phyloP scores from a whole-genome alignment of 257 asterid genomes.

The Solanum bulbocastanum region DNA sequence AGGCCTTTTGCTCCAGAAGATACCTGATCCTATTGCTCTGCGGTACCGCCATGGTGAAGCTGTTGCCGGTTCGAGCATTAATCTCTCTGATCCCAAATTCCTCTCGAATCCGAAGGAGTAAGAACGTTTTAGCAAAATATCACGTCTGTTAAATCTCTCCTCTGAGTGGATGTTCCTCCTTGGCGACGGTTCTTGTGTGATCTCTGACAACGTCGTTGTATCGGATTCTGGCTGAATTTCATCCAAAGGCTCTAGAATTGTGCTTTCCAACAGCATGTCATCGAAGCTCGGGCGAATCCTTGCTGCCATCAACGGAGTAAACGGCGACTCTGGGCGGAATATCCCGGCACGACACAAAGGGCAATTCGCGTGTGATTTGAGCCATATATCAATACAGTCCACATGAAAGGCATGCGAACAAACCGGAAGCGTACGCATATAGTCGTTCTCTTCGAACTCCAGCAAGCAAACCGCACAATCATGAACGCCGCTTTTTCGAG shows the following conservation, averaged over 20 bases:
- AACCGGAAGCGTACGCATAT: constrained; percentile 79
- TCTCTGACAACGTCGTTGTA: constrained; percentile 23
- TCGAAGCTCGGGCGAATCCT: constrained; percentile 85
- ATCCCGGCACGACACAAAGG: constrained; percentile 89
- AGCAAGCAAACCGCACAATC: constrained; percentile 89
- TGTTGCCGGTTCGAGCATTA: constrained; percentile 59
- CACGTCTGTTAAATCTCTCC: constrained; percentile 56
- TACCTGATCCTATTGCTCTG: constrained; percentile 41
- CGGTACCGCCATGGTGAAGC: constrained; percentile 93
- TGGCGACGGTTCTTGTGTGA: constrained; percentile 50
- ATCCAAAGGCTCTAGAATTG: constrained; percentile 43
- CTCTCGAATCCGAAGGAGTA: constrained; percentile 90
- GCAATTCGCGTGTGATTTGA: constrained; percentile 90
- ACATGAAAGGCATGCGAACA: constrained; percentile 87
- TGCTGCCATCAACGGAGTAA: constrained; percentile 82
- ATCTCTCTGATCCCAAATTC: constrained; percentile 71
- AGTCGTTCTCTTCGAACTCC: constrained; percentile 75
- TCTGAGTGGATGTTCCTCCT: constrained; percentile 48
- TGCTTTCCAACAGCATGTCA: constrained; percentile 49
- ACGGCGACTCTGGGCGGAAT: constrained; percentile 69
- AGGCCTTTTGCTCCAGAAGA: constrained; percentile 75
- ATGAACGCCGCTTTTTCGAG: constrained; percentile 39
- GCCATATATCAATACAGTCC: constrained; percentile 93
- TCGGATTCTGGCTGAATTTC: constrained; percentile 48
- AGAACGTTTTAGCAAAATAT: constrained; percentile 74